Evolutionary conservation across 208 protist genomes (phyloP), one percentile per base, ranked within the genome.

Genomic region (Trypanosoma melophagium): DNA sequence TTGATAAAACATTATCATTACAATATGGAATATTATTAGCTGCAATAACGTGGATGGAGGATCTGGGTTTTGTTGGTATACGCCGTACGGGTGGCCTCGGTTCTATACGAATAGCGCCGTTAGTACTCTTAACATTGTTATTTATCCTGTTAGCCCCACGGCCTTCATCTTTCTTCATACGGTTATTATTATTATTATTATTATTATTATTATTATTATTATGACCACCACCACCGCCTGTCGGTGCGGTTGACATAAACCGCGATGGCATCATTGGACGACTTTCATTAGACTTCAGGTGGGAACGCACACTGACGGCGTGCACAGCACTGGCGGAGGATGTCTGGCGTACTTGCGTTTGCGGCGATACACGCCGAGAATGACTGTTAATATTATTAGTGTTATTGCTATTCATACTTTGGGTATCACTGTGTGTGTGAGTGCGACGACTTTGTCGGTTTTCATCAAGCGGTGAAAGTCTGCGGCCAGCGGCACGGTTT

Each of bases 401-500:
- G 5, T 35, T 35, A 35, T 1, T 35, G 5, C 5, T 35, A 35
- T 1, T 35, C 1, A 5, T 35, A 35, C 5, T 35, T 1, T 35
- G 1, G 28, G 28, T 35, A 35, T 35, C 28, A 35, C 28, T 35
- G 28, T 35, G 28, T 35, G 28, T 1, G 28, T 35, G 28, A 35
- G 28, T 35, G 28, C 5, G 28, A 7, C 28, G 28, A 5, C 5
- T 35, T 35, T 35, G 28, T 35, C 2, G 28, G 7, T 52, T 35
- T 28, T 41, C 13, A 8, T 65, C 45, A 41, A 67, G 1, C 7
- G 69, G 60, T 7, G 35, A 50, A 5, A 68, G 47, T 12, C 69
- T 51, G 7, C 52, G 40, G 10, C 69, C 61, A 16, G 60, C 54
- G 7, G 55, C 61, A 3, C 69, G 69, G 38, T 62, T 74, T 4